A percentile compares a stretch with the other conserved stretches of the same genome.
Evolutionary conservation across 306 rosid species (phyloP).

Genomic region (Trifolium dubium): DNA sequence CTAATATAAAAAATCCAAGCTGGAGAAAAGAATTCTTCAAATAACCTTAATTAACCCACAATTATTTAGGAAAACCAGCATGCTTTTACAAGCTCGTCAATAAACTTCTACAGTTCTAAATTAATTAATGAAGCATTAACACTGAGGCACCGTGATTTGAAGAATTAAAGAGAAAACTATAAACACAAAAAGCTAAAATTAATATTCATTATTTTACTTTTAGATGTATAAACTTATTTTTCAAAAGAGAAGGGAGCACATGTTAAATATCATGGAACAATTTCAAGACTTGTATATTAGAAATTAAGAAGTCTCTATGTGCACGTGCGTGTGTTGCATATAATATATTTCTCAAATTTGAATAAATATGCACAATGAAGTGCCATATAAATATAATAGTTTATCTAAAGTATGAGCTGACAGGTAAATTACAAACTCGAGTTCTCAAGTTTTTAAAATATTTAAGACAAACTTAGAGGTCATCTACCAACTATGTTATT

Average conservation of each 20-base stretch:
- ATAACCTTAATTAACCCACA: constrained; percentile 23
- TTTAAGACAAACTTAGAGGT: neutral
- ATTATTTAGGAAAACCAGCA: constrained; percentile 25
- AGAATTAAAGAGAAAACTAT: neutral
- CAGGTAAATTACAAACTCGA: neutral
- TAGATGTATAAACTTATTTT: constrained; percentile 5
- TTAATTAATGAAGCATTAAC: constrained; percentile 27
- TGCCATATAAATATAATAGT: neutral
- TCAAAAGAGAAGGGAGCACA: constrained; percentile 7
- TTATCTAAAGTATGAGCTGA: neutral
- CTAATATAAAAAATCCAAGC: constrained; percentile 8
- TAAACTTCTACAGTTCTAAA: constrained; percentile 4
- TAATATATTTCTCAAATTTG: neutral
- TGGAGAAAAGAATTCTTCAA: constrained; percentile 27
- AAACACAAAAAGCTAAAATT: neutral
- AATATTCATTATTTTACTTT: constrained; percentile 25
- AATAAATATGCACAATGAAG: constrained; percentile 8
- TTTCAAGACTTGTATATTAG: constrained; percentile 6
- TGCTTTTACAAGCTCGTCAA: constrained; percentile 2
- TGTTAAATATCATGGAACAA: constrained; percentile 13
- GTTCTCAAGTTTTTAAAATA: neutral
- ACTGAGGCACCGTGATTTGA: constrained; percentile 14
- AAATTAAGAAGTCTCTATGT: neutral
- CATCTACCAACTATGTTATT: neutral
- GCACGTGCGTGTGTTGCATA: neutral